Evolutionary conservation across 1,139 yeast genomes (phyloP).

Genomic region (Hansenula anomala): DNA sequence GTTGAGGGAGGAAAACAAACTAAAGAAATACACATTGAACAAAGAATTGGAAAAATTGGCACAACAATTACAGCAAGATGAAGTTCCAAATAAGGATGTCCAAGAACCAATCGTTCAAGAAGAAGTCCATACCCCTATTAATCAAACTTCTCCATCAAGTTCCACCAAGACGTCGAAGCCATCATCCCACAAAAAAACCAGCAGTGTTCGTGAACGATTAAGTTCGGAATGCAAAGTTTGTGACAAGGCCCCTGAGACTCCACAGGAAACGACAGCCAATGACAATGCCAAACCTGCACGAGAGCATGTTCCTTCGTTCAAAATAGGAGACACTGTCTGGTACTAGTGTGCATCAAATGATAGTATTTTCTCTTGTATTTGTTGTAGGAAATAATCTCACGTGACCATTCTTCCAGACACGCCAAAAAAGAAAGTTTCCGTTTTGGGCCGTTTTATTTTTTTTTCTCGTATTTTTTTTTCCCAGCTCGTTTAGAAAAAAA

Average conservation of each 20-base stretch:
- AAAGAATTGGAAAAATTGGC: slow-evolving; percentile 10
- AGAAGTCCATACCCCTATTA: not conserved
- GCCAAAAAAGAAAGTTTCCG: not conserved
- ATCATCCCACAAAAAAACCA: not conserved
- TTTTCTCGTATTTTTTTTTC: not conserved
- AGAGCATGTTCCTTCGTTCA: not conserved
- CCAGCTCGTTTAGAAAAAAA: not conserved
- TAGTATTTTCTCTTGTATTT: too few relatives aligned
- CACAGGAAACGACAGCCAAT: not conserved
- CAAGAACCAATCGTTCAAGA: too few relatives aligned
- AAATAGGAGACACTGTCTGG: slow-evolving; percentile 1
- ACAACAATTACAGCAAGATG: slow-evolving; percentile 2
- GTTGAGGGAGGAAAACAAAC: slow-evolving; percentile 18
- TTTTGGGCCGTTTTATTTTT: not conserved
- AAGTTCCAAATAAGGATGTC: slow-evolving; percentile 6
- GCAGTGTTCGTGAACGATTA: not conserved
- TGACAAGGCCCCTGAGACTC: not conserved
- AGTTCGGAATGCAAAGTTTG: not conserved
- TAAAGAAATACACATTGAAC: slow-evolving; percentile 16
- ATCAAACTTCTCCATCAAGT: not conserved
- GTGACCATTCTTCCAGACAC: too few relatives aligned
- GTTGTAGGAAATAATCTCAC: too few relatives aligned
- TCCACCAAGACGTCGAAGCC: not conserved
- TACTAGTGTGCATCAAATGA: not conserved
- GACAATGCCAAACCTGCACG: not conserved